phyloP scores from a whole-genome alignment of 345 rosid genomes.

The Noccaea bulbosa region DNA sequence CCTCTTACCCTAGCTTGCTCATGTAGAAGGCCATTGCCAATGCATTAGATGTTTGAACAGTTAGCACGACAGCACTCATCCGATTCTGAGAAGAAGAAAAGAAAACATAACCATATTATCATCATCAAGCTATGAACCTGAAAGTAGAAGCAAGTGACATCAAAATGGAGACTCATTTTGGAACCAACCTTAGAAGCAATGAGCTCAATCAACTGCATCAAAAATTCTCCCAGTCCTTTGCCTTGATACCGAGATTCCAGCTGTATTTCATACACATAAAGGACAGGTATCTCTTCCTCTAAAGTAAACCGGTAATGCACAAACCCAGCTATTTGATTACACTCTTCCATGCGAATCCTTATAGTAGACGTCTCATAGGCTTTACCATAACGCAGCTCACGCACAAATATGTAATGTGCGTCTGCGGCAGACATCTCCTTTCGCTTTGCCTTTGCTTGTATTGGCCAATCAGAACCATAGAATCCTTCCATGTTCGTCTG shows the following conservation, averaged over 20 bases:
- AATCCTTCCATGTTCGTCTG: conserved; percentile 82
- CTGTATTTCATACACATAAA: conserved; percentile 88
- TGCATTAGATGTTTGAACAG: conserved; percentile 78
- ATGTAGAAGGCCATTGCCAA: conserved; percentile 81
- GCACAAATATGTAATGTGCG: conserved; percentile 70
- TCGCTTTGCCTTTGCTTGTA: conserved; percentile 77
- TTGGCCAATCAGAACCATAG: conserved; percentile 72
- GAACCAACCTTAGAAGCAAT: conserved; percentile 74
- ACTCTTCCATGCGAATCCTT: conserved; percentile 24
- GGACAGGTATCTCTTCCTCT: conserved; percentile 84
- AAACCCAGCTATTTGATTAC: conserved; percentile 63
- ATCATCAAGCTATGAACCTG: conserved; percentile 3
- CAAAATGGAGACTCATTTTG: neutral
- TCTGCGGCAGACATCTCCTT: conserved; percentile 79
- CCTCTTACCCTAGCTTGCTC: conserved; percentile 73
- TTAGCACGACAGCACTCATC: conserved; percentile 80
- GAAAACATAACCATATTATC: conserved; percentile 15
- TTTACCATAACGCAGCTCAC: conserved; percentile 38
- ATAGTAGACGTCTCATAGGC: conserved; percentile 35
- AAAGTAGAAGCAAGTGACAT: conserved; percentile 9
- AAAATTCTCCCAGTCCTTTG: conserved; percentile 76
- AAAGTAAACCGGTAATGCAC: conserved; percentile 76
- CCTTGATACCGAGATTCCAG: conserved; percentile 72
- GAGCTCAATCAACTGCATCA: conserved; percentile 84
- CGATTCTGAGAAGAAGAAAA: conserved; percentile 52